phyloP scores from a whole-genome alignment of 2,329 filamentous ascomycete species.

The Camptophora hylomeconis region DNA sequence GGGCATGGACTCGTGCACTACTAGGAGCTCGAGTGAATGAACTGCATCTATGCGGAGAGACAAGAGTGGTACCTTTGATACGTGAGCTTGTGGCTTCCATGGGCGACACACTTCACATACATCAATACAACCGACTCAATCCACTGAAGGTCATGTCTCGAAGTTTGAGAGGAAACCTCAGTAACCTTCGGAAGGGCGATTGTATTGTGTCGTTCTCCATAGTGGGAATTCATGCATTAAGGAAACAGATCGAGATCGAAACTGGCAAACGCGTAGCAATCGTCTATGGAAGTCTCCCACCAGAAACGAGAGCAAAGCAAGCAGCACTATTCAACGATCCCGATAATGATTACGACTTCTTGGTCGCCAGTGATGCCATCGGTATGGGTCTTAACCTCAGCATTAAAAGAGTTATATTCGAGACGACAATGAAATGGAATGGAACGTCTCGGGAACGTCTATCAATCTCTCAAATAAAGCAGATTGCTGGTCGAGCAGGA shows the following conservation, averaged over 20 bases:
- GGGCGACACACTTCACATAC: conserved; percentile 71
- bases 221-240: conserved; percentile 66
- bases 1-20: conserved; percentile 87
- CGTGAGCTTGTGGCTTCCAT: conserved; percentile 61
- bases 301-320: conserved; percentile 84
- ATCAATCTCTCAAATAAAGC: conserved; percentile 68
- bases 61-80: conserved; percentile 67
- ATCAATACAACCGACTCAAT: conserved; percentile 73
- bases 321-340: conserved; percentile 90
- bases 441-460: conserved; percentile 46
- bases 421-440: conserved; percentile 61
- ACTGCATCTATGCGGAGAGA: conserved; percentile 86
- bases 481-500: conserved; percentile 87
- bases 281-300: conserved; percentile 82
- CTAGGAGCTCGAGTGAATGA: conserved; percentile 78
- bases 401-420: conserved; percentile 82
- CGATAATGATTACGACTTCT: conserved; percentile 84
- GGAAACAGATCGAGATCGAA: conserved; percentile 58
- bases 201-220: conserved; percentile 81
- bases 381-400: conserved; percentile 88
- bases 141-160: conserved; percentile 53
- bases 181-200: conserved; percentile 70
- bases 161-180: conserved; percentile 52
- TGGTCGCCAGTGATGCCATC: conserved; percentile 90
- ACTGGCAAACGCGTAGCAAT: conserved; percentile 78